phyloP scores from a whole-genome alignment of 495 filamentous ascomycete genomes.

The Neurospora discreta region DNA sequence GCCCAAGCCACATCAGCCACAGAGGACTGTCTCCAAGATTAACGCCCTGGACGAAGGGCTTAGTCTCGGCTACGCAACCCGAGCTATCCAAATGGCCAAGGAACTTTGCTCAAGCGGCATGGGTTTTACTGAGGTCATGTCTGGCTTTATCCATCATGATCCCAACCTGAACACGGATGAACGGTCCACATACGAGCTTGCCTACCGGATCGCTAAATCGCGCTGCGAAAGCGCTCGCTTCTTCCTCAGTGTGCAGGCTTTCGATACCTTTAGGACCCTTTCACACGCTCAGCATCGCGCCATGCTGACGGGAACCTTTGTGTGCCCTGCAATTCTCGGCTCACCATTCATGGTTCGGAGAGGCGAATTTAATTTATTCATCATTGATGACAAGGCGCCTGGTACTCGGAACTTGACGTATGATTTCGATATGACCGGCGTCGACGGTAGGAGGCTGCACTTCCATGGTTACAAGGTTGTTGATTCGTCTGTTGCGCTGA shows the following conservation, averaged over 20 bases:
- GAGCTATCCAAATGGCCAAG: constrained; percentile 31
- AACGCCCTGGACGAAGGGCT: constrained; percentile 18
- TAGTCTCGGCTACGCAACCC: constrained; percentile 24
- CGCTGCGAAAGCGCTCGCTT: constrained; percentile 46
- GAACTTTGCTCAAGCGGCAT: constrained; percentile 37
- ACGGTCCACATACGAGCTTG: constrained; percentile 42
- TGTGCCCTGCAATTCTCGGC: constrained; percentile 42
- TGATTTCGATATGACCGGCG: constrained; percentile 46
- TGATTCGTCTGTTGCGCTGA: constrained; percentile 46
- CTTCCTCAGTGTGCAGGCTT: constrained; percentile 48
- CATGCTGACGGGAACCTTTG: constrained; percentile 52
- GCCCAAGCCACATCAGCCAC: constrained; percentile 1
- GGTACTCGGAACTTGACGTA: constrained; percentile 51
- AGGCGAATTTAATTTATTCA: constrained; percentile 49
- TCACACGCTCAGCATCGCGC: constrained; percentile 38
- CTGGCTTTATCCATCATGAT: constrained; percentile 46
- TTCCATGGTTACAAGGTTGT: constrained; percentile 55
- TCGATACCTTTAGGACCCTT: constrained; percentile 33
- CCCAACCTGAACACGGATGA: constrained; percentile 33
- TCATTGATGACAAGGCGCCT: constrained; percentile 38
- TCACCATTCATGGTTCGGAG: constrained; percentile 50
- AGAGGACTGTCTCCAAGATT: constrained; percentile 3
- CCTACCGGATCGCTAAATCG: constrained; percentile 40
- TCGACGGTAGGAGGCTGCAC: constrained; percentile 38
- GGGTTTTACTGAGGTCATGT: constrained; percentile 55